phyloP scores from a whole-genome alignment of 352 stramenopile genomes.

The Phytophthora podocarpi region DNA sequence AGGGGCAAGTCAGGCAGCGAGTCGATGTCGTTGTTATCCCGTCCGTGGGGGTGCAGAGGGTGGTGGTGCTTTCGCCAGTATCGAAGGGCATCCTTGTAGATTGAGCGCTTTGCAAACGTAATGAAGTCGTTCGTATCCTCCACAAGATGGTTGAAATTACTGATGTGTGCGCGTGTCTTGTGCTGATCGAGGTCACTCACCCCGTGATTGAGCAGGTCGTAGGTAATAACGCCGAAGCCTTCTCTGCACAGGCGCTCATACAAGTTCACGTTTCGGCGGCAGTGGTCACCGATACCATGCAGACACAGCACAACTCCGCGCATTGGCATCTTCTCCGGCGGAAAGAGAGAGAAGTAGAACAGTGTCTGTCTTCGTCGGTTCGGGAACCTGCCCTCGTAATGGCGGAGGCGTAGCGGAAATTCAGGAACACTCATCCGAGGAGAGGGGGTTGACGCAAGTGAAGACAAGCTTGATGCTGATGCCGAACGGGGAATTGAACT shows the following conservation, averaged over 20 bases:
- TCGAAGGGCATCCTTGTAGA: conserved; percentile 36
- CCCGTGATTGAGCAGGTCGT: conserved; percentile 57
- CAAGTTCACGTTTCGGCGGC: conserved; percentile 43
- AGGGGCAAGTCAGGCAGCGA: conserved; percentile 35
- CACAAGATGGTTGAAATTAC: conserved; percentile 48
- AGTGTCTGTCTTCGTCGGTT: conserved; percentile 47
- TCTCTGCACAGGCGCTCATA: conserved; percentile 51
- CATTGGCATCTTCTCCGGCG: conserved; percentile 27
- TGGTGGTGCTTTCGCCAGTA: conserved; percentile 29
- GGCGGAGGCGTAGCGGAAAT: conserved; percentile 36
- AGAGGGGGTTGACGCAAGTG: conserved; percentile 12
- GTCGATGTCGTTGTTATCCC: conserved; percentile 6
- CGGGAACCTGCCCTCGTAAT: conserved; percentile 43
- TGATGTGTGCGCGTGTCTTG: conserved; percentile 43
- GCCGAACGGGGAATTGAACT: conserved; percentile 17
- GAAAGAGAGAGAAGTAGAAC: conserved; percentile 52
- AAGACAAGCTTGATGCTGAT: conserved; percentile 25
- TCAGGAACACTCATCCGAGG: conserved; percentile 9
- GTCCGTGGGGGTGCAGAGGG: not conserved
- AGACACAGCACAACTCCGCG: conserved; percentile 52
- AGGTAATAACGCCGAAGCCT: conserved; percentile 53
- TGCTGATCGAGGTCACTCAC: conserved; percentile 45
- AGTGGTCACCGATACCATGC: conserved; percentile 55
- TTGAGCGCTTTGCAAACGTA: conserved; percentile 37
- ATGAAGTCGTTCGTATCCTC: conserved; percentile 59